Conservation (phyloP, 129 eudicot species). For the Tanacetum coccineum region DNA sequence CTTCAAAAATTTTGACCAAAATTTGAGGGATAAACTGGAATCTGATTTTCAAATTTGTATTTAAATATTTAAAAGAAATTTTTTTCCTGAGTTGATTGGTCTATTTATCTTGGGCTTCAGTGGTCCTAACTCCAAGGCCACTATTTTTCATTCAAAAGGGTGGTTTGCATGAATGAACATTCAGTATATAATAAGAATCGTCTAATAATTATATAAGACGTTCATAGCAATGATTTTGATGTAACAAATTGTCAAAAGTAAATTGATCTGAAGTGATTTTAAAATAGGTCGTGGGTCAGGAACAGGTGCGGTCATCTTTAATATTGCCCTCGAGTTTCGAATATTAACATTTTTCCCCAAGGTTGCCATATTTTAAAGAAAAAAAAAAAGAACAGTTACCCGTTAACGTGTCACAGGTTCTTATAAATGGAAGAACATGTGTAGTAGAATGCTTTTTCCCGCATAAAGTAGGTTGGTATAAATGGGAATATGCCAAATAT, state of each 20-base stretch:
- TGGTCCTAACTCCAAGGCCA: neutral
- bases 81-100: neutral
- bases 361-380: neutral
- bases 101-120: neutral
- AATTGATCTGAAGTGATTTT: neutral
- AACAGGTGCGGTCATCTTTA: neutral
- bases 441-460: neutral
- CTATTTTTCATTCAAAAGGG: neutral
- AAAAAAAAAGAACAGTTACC: neutral
- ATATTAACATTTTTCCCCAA: neutral
- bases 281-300: neutral
- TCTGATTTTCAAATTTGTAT: no score
- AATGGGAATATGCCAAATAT: neutral
- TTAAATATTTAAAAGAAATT: no score
- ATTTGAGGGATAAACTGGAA: no score
- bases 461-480: neutral
- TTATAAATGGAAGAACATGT: neutral
- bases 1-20: no score
- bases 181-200: neutral
- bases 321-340: neutral
- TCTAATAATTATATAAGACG: neutral
- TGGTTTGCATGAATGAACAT: neutral
- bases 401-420: neutral
- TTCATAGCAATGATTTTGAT: neutral
- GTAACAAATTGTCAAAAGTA: neutral